These are phyloP conservation scores for Phaffia australis DNA, from an alignment of 768 basidiomycete species.

Conservation along the genomic window DNA sequence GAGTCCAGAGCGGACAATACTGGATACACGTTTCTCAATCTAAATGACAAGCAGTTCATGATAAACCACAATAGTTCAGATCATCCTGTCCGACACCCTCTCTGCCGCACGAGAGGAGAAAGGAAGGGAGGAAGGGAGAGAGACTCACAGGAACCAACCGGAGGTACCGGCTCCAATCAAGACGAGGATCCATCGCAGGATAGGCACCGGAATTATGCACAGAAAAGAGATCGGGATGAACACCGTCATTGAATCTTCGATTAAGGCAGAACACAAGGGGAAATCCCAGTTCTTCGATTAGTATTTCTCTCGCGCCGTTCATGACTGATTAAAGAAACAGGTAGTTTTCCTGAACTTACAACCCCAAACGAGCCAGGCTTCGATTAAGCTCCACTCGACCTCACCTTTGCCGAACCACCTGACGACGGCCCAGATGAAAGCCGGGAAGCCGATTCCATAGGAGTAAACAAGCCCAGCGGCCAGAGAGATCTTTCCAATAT, in stretches of 20 bases:
- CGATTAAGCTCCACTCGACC: slow-evolving; percentile 77
- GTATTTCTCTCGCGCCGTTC: background rate
- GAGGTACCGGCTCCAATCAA: slow-evolving; percentile 64
- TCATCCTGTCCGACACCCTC: background rate
- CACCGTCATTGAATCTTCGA: slow-evolving; percentile 18
- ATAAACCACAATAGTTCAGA: background rate
- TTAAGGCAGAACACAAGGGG: background rate
- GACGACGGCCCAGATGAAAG: slow-evolving; percentile 71
- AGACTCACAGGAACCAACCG: slow-evolving; percentile 63
- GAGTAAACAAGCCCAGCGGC: slow-evolving; percentile 45
- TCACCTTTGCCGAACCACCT: slow-evolving; percentile 62
- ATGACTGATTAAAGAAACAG: background rate
- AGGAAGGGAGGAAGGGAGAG: slow-evolving; percentile 15
- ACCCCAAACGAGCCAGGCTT: slow-evolving; percentile 45
- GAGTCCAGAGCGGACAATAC: slow-evolving; percentile 77
- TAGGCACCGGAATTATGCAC: slow-evolving; percentile 71
- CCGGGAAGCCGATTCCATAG: slow-evolving; percentile 73
- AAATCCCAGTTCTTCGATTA: background rate
- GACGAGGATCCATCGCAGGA: slow-evolving; percentile 71
- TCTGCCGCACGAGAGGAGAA: background rate
- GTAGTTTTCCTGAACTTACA: slow-evolving; percentile 31
- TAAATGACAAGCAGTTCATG: slow-evolving; percentile 8
- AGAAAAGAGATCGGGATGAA: slow-evolving; percentile 43
- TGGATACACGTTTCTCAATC: slow-evolving; percentile 58
- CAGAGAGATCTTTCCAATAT: slow-evolving; percentile 7